These are phyloP conservation scores for Blumeria hordei DNA, from an alignment of 2,329 filamentous ascomycete species.

Conservation along the genomic window DNA sequence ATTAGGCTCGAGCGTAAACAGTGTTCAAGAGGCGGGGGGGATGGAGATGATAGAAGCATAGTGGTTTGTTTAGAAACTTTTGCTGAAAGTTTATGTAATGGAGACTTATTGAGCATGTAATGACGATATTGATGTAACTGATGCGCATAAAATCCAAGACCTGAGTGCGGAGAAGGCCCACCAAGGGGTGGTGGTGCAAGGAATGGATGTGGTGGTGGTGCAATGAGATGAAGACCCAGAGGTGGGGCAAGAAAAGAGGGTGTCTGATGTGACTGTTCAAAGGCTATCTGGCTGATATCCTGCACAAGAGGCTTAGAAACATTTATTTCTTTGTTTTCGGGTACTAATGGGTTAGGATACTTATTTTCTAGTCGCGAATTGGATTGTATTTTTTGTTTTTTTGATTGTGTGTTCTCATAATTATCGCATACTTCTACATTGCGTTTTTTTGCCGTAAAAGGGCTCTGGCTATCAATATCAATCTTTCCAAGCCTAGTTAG, in stretches of 20 bases:
- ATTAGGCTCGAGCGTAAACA: slow-evolving; percentile 32
- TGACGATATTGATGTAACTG: slow-evolving; percentile 2
- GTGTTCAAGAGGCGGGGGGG: slow-evolving; percentile 19
- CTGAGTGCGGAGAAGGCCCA: slow-evolving; percentile 12
- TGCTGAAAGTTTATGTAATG: too few species aligned
- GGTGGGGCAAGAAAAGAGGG: slow-evolving; percentile 10
- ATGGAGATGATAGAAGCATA: slow-evolving; percentile 4
- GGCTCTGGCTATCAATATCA: slow-evolving; percentile 33
- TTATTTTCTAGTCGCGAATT: neutral
- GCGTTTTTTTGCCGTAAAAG: slow-evolving; percentile 22
- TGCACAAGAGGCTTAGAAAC: slow-evolving; percentile 3
- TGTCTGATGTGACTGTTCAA: slow-evolving; percentile 3
- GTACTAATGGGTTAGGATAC: neutral
- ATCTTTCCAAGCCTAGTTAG: slow-evolving; percentile 46
- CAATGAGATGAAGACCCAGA: slow-evolving; percentile 5
- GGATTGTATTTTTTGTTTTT: neutral
- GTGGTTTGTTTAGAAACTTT: slow-evolving; percentile 3
- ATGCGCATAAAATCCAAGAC: slow-evolving; percentile 13
- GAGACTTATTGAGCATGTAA: slow-evolving; percentile 4
- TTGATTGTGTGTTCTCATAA: neutral
- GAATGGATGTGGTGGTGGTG: slow-evolving; percentile 6
- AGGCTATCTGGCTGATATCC: too few species aligned
- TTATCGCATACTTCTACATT: slow-evolving; percentile 26
- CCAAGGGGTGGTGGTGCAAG: slow-evolving; percentile 8
- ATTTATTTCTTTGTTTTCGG: neutral